Base-by-base conservation (phyloP, 257 asterid species). In the Buddleja alternifolia region DNA sequence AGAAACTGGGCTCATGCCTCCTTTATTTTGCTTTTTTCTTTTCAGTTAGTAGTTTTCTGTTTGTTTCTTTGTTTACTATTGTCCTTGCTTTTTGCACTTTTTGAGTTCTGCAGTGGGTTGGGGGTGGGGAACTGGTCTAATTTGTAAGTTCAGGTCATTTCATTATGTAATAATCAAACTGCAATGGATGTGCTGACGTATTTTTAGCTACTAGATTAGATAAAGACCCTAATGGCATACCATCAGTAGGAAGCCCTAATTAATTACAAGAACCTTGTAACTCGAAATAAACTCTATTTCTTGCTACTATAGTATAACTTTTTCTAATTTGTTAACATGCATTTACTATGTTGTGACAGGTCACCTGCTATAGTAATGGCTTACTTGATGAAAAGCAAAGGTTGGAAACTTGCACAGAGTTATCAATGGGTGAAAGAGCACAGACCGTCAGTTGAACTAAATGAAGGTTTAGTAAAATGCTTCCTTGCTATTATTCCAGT, bases 321-420 rank as follows among this genome's bases (percentile, higher is more conserved):
- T 24, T 16, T 70, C 45, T 41, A 36, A 70, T 60, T 50, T 48
- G 54, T 64, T 14, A 21, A 62, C 10, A 25, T 60, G 19, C 42
- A 25, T 63, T 19, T 55, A 12, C 50, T 74, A 25, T 59, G 55
- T 62, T 65, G 63, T 70, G 55, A 29, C 87, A 94, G 99, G 79
- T 91, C 99, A 0, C 97, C 99, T 50, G 99, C 96, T 47, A 80
- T 94, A 71, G 99, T 94, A 39, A 85, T 94, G 60, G 96, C 99
- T 36, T 94, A 73, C 83, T 83, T 94, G 87, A 94, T 94, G 96
- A 94, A 86, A 84, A 91, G 87, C 77, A 91, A 81, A 85, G 90
- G 95, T 58, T 94, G 99, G 99, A 89, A 72, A 75, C 86, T 91
- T 62, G 86, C 88, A 6, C 96, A 87, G 80, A 80, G 97, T 75